Percentiles rank a stretch among this genome's conserved stretches.
phyloP scores from a whole-genome alignment of 2,329 filamentous ascomycete species.

The Trichoderma sp. region DNA sequence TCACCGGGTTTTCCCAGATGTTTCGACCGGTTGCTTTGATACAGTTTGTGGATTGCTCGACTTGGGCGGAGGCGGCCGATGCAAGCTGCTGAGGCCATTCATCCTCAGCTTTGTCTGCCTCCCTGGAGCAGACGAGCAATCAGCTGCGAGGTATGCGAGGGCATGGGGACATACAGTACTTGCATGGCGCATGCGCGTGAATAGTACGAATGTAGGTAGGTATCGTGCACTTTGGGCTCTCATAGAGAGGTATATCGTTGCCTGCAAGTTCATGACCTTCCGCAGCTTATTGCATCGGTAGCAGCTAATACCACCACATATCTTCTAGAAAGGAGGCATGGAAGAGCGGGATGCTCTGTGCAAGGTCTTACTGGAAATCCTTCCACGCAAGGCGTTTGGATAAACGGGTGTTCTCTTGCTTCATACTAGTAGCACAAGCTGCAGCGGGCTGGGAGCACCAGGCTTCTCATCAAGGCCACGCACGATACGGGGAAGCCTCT shows the following conservation, averaged over 20 bases:
- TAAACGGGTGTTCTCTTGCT: background rate
- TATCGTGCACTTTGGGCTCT: background rate
- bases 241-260: constrained; percentile 7
- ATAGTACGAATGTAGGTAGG: background rate
- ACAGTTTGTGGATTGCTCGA: background rate
- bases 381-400: constrained; percentile 11
- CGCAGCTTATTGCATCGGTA: constrained; percentile 6
- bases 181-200: constrained; percentile 8
- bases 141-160: background rate
- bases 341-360: constrained; percentile 11
- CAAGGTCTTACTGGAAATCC: constrained; percentile 9
- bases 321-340: constrained; percentile 22
- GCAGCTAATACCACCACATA: background rate
- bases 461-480: background rate
- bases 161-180: background rate
- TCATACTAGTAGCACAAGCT: background rate
- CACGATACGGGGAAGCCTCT: constrained; percentile 15
- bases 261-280: constrained; percentile 8
- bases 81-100: background rate
- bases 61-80: background rate
- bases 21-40: background rate
- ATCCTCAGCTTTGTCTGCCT: background rate
- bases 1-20: constrained; percentile 11
- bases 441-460: constrained; percentile 18
- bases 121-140: background rate